Conservation (phyloP, 2,329 filamentous ascomycete genomes). For the Cladophialophora psammophila region DNA sequence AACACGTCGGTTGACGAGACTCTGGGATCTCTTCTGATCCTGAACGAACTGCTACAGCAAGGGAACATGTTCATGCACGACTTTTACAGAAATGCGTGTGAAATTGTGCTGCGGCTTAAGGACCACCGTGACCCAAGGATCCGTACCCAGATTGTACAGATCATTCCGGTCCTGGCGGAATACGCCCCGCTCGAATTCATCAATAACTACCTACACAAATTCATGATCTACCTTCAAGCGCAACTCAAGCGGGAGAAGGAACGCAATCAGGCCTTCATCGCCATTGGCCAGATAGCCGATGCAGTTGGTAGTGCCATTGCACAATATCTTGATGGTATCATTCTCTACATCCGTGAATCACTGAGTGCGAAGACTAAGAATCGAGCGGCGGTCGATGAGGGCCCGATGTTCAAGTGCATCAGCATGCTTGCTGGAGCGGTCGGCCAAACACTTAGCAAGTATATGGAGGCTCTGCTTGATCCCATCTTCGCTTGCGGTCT, state of each 20-base stretch:
- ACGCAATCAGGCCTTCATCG: conserved; percentile 90
- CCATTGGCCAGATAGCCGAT: conserved; percentile 95
- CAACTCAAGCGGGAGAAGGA: conserved; percentile 96
- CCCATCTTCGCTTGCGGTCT: conserved; percentile 97
- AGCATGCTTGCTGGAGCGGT: conserved; percentile 95
- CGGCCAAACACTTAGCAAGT: conserved; percentile 95
- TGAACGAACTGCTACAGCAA: conserved; percentile 91
- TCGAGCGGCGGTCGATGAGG: conserved; percentile 64
- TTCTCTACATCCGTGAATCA: conserved; percentile 91
- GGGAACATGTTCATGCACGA: conserved; percentile 99
- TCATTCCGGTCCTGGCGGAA: conserved; percentile 90
- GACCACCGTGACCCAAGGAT: conserved; percentile 90
- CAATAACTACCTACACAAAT: conserved; percentile 85
- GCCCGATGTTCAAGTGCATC: conserved; percentile 94
- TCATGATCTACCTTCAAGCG: conserved; percentile 94
- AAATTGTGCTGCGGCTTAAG: conserved; percentile 89
- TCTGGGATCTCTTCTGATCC: conserved; percentile 90
- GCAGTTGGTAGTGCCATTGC: conserved; percentile 95
- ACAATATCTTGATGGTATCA: conserved; percentile 91
- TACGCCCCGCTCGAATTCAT: conserved; percentile 93
- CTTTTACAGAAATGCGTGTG: conserved; percentile 88
- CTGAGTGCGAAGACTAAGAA: conserved; percentile 51
- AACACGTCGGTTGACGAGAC: conserved; percentile 80
- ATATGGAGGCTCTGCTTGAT: conserved; percentile 93
- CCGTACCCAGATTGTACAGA: conserved; percentile 83